phyloP scores from a whole-genome alignment of 2,329 filamentous ascomycete genomes.

The Zymoseptoria brevis region DNA sequence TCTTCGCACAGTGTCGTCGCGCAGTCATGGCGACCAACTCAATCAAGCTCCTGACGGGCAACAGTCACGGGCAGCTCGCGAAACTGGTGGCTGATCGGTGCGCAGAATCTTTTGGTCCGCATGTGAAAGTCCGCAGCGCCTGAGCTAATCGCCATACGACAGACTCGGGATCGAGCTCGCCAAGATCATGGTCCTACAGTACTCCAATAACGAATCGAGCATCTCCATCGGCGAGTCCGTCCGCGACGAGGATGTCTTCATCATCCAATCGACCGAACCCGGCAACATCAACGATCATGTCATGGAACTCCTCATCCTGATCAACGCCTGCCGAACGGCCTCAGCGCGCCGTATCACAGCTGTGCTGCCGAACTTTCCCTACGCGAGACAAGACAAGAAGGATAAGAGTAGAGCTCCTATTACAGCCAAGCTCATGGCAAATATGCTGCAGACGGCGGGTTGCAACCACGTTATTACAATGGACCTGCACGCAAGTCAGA shows the following conservation, averaged over 20 bases:
- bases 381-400: conserved; percentile 96
- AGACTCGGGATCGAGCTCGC: conserved; percentile 70
- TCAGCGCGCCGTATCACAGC: conserved; percentile 87
- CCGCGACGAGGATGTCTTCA: conserved; percentile 95
- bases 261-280: conserved; percentile 87
- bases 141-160: conserved; percentile 8
- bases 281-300: conserved; percentile 96
- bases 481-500: conserved; percentile 90
- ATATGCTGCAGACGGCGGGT: conserved; percentile 93
- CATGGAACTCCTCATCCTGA: conserved; percentile 98
- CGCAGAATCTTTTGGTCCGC: conserved; percentile 14
- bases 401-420: conserved; percentile 94
- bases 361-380: conserved; percentile 92
- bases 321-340: conserved; percentile 84
- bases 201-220: conserved; percentile 79
- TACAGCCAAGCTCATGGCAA: conserved; percentile 88
- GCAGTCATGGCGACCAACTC: conserved; percentile 59
- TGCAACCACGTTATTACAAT: conserved; percentile 93
- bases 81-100: conserved; percentile 61
- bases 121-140: conserved; percentile 2
- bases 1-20: conserved; percentile 9
- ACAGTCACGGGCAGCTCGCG: conserved; percentile 65
- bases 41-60: conserved; percentile 67
- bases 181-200: conserved; percentile 73
- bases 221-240: conserved; percentile 95